A percentile compares a stretch with the other conserved stretches of the same genome.
These are phyloP conservation scores for Pythium sp. DNA, from an alignment of 352 stramenopile species.

Conservation along the genomic window DNA sequence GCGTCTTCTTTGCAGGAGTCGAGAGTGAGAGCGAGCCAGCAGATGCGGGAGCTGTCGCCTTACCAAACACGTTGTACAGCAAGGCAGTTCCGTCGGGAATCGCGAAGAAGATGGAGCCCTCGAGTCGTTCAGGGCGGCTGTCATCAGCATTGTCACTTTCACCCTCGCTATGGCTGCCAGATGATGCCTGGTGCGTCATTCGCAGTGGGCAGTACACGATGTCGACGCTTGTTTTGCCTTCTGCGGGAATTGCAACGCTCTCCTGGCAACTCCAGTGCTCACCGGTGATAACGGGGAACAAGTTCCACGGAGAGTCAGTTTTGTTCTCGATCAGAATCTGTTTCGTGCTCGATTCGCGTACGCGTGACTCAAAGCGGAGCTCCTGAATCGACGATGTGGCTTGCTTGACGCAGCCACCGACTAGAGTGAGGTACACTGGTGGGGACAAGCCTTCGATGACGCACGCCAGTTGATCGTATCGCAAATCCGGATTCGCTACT, in stretches of 20 bases:
- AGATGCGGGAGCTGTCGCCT: constrained; percentile 50
- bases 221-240: constrained; percentile 55
- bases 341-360: constrained; percentile 67
- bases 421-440: constrained; percentile 69
- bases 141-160: constrained; percentile 22
- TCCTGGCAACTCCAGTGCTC: constrained; percentile 86
- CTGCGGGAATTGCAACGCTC: constrained; percentile 75
- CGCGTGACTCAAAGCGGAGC: constrained; percentile 79
- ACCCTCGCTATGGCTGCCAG: not conserved
- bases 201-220: constrained; percentile 81
- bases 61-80: constrained; percentile 85
- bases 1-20: constrained; percentile 77
- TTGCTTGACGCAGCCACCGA: constrained; percentile 86
- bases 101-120: constrained; percentile 87
- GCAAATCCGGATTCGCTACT: constrained; percentile 80
- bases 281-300: constrained; percentile 85
- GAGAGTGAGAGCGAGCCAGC: constrained; percentile 40
- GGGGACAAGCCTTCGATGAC: constrained; percentile 48
- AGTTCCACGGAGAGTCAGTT: constrained; percentile 77
- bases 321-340: constrained; percentile 79
- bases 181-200: constrained; percentile 61
- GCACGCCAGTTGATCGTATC: constrained; percentile 79
- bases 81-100: constrained; percentile 88
- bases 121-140: constrained; percentile 49
- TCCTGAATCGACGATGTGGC: constrained; percentile 85